Base-by-base conservation (phyloP, 768 basidiomycete species). In the Suillus discolor region DNA sequence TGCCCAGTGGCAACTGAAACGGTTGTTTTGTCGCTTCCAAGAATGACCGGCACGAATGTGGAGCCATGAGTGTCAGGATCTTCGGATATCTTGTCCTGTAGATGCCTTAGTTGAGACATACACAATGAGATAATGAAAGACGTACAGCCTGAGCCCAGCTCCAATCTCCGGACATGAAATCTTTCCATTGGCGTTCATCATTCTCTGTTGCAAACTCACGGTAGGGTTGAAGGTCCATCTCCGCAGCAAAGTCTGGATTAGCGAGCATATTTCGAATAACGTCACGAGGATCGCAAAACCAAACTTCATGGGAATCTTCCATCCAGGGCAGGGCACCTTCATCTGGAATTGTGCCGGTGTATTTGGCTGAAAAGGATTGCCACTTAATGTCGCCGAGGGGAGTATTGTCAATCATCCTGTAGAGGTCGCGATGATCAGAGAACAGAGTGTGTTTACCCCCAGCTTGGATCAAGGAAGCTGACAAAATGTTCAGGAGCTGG, bases 81-180 rank as follows among this genome's bases (percentile, higher is more conserved):
- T n/a, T 75, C 61, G 45, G 62, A 57, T 13, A 66, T 61, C 23
- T 41, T 60, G 42, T 67, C 68, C 55, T 69, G 62, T 16, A 25
- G 15, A 61, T 25, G n/a, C 44, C 4, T 9, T 42, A 3, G 42
- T 28, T 9, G 28, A 57, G 31, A 12, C 2, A 3, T 2, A 9
- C 20, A n/a, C 15, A 38, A 16, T 31, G 42, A 36, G 34, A 20
- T 28, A 23, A 66, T 6, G n/a, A 20, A 41, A 34, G 0, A 75
- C 74, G 9, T 71, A 82, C 80, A 16, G 41, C 16, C 1, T 42
- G 41, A 42, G 41, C 41, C 41, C 41, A 42, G 41, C 41, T 16
- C 76, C 74, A 77, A 23, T 74, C 65, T 5, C 71, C 74, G 7
- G 74, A 75, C 67, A 78, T 71, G 31, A 66, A 71, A 44, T 71